Conservation (phyloP, 352 stramenopile genomes). For the Globisporangium ultimum region DNA sequence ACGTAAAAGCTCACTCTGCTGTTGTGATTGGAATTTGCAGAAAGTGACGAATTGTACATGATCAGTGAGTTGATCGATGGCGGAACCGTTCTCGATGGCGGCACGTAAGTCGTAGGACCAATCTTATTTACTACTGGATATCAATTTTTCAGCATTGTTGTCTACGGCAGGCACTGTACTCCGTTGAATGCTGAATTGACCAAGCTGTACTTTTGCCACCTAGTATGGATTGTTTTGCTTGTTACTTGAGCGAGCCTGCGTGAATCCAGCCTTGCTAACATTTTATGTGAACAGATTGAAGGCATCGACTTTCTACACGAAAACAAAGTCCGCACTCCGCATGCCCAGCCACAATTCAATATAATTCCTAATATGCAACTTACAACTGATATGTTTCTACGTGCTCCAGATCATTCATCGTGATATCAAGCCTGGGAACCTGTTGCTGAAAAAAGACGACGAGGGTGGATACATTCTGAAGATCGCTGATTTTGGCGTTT, state of each 20-base stretch:
- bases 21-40: constrained; percentile 17
- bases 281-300: constrained; percentile 48
- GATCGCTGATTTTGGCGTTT: constrained; percentile 80
- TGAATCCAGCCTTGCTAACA: background rate
- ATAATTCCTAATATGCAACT: too few species aligned
- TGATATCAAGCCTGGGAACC: constrained; percentile 79
- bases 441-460: constrained; percentile 58
- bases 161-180: constrained; percentile 47
- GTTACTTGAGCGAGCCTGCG: background rate
- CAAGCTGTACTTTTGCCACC: constrained; percentile 73
- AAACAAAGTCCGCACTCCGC: constrained; percentile 47
- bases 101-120: constrained; percentile 32
- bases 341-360: too few species aligned
- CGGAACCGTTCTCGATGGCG: constrained; percentile 59
- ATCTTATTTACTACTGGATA: background rate
- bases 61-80: constrained; percentile 80
- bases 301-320: constrained; percentile 80
- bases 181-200: constrained; percentile 53
- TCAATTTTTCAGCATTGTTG: background rate
- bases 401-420: constrained; percentile 65
- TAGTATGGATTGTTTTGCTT: constrained; percentile 31
- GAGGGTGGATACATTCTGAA: constrained; percentile 69
- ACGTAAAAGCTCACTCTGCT: too few species aligned
- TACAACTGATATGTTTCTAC: too few species aligned
- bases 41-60: constrained; percentile 80